Conservation (phyloP, 306 rosid genomes). For the Castanospermum australe region DNA sequence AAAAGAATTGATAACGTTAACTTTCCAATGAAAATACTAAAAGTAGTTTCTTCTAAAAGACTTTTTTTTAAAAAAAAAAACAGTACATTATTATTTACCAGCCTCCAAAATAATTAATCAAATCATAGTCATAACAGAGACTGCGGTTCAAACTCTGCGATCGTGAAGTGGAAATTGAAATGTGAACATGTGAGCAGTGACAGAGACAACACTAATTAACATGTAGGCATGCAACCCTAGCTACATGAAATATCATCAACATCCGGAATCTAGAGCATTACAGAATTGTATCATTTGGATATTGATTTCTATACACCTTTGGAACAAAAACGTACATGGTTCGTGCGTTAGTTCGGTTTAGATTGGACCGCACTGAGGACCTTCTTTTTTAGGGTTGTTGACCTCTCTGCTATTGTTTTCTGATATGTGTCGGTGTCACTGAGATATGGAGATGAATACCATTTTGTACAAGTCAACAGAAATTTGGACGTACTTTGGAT, state of each 20-base stretch:
- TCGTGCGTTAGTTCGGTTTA: slow-evolving; percentile 11
- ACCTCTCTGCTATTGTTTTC: not conserved
- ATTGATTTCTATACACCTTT: not conserved
- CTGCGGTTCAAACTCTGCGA: not conserved
- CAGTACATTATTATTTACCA: too few relatives aligned
- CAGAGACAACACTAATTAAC: not conserved
- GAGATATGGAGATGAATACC: not conserved
- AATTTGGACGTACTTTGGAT: not conserved
- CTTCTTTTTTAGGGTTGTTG: not conserved
- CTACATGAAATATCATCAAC: not conserved
- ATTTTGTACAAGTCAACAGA: slow-evolving; percentile 9
- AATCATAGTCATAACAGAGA: too few relatives aligned
- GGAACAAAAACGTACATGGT: not conserved
- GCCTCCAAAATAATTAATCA: too few relatives aligned
- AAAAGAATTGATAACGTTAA: too few relatives aligned
- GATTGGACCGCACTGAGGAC: slow-evolving; percentile 20
- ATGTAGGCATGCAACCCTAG: too few relatives aligned
- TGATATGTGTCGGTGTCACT: slow-evolving; percentile 3
- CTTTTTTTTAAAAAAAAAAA: too few relatives aligned
- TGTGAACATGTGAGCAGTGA: not conserved
- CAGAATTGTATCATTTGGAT: not conserved
- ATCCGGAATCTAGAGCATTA: not conserved
- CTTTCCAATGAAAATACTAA: too few relatives aligned
- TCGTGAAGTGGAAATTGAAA: not conserved
- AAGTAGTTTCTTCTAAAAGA: too few relatives aligned